Evolutionary conservation across 352 stramenopile genomes (phyloP).

Genomic region (Phytophthora nicotianae): DNA sequence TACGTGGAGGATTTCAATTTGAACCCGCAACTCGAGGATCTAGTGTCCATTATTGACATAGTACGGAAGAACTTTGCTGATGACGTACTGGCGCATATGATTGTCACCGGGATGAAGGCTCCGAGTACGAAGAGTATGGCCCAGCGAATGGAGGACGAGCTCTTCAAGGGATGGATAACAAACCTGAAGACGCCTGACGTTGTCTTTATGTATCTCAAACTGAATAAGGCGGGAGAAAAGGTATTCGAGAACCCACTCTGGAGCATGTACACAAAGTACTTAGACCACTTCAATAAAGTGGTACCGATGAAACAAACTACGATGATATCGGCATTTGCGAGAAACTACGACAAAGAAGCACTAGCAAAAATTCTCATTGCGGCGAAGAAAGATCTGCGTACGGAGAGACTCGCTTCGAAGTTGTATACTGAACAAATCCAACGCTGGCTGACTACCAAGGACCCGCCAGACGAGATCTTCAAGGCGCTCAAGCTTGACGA

Average conservation of each 20-base stretch:
- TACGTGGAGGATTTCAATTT: slow-evolving; percentile 6
- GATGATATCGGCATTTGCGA: slow-evolving; percentile 8
- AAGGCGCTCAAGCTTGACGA: background rate
- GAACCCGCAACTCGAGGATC: background rate
- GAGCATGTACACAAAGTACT: background rate
- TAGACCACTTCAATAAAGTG: background rate
- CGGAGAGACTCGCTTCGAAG: slow-evolving; percentile 11
- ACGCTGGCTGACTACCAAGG: background rate
- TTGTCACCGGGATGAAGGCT: slow-evolving; percentile 1
- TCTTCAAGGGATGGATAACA: slow-evolving; percentile 2
- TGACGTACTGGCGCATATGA: slow-evolving; percentile 4
- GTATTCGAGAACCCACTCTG: slow-evolving; percentile 1
- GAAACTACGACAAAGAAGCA: background rate
- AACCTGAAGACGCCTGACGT: background rate
- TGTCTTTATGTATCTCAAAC: slow-evolving; percentile 4
- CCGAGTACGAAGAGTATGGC: background rate
- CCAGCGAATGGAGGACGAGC: background rate
- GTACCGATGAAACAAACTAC: background rate
- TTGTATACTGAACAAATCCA: background rate
- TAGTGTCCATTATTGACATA: background rate
- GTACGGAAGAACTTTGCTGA: background rate
- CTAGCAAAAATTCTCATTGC: background rate
- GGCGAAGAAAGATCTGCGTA: background rate
- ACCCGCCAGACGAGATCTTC: slow-evolving; percentile 4
- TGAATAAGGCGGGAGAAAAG: background rate